Evolutionary conservation across 805 yeast genomes (phyloP), one percentile per base, ranked within the genome.

Genomic region (Cyberlindnera bimundalis): DNA sequence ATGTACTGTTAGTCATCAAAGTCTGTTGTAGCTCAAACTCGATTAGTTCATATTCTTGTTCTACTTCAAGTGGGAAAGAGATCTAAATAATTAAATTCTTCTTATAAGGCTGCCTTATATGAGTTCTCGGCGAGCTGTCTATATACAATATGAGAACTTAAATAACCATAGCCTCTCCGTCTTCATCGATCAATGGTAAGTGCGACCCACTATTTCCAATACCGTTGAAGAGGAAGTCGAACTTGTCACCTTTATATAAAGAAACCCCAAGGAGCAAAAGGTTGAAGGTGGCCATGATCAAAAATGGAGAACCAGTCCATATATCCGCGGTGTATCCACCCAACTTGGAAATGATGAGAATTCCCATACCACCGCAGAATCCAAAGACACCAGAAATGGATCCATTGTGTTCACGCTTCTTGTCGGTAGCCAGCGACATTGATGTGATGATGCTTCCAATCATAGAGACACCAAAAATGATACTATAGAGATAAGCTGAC

Each of bases 361-460:
- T 79, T 2, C 91, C 91, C 7, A 79, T 37, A 1, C 86, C 86
- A 14, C 88, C 89, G 48, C 73, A 65, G 40, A 83, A 70, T n/a
- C 82, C 73, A 55, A 78, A 80, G 11, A 80, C 74, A 6, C 91
- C 91, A 36, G 82, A 73, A 29, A 83, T 71, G 3, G 84, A 68
- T n/a, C 89, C 89, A 35, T 76, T 73, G 42, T 70, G 64, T 17
- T 60, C 62, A 25, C 70, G 61, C 23, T 70, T 66, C 28, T 64
- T 60, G 38, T 70, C 74, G 6, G 75, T 70, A 24, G 76, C 70
- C 51, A 82, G 65, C 7, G 86, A 76, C 79, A 81, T 76, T 24
- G 87, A 78, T 17, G 76, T 68, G 35, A 81, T 73, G 26, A 80
- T 73, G 27, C 74, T 68, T 9, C 84, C 83, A 39, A 80, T 77